Base-by-base conservation (phyloP, 1,284 basidiomycete species). In the Ceratorhiza oryzae-sativae region DNA sequence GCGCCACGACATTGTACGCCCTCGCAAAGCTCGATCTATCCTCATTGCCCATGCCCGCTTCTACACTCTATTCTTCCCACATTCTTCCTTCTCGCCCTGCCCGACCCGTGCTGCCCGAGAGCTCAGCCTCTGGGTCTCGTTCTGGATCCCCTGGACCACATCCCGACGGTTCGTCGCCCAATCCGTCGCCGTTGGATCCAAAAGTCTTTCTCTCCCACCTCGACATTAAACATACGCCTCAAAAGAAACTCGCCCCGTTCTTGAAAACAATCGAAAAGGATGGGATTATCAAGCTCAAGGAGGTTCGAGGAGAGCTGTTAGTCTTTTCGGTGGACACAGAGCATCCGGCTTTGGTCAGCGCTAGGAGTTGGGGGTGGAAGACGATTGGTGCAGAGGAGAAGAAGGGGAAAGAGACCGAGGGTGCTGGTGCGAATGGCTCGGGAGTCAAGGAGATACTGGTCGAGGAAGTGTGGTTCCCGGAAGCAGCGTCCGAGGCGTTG, bases 191-290 rank as follows among this genome's bases (percentile, higher is more conserved):
- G 13, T n/a, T 70, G 6, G 65, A 70, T 18, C 65, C 65, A 23
- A 56, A 70, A 30, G 42, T 55, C 10, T 81, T 79, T 75, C 82
- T 78, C 61, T 84, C 81, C 53, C 82, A 78, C 55, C 82, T 82
- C 61, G 83, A 84, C 76, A 88, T 89, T 80, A 94, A 90, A 77
- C 85, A 86, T 70, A 94, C 86, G 1, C 85, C 86, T 6, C 86
- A 90, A 83, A 96, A 95, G 80, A 93, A 92, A 48, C 84, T 95
- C 20, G 86, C 88, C 1, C 84, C 87, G 1, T 94, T 95, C 81
- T 84, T 96, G 77, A 94, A 93, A 78, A 78, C 85, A 23, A 82
- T 84, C 3, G 89, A 90, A 73, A 95, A 94, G 78, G 86, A 88
- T 5, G 86, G 86, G 0, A 78, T 95, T 18, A 76, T 96, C 34